phyloP scores from a whole-genome alignment of 768 basidiomycete species.

The Tubosaeta sp. region DNA sequence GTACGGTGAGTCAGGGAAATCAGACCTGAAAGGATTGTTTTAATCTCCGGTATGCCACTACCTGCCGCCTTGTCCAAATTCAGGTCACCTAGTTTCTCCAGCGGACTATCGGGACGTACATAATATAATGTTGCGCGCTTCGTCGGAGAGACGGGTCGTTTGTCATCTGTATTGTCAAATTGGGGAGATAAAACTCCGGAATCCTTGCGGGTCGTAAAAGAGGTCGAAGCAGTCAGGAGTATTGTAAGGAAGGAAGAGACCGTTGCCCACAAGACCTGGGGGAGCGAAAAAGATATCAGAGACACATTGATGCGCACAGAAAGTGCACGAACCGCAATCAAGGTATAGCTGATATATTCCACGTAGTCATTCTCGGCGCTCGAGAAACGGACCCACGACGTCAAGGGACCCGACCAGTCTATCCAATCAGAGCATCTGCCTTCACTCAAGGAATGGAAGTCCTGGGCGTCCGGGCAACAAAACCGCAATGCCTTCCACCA shows the following conservation, averaged over 20 bases:
- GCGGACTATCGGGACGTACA: conserved; percentile 42
- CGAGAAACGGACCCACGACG: conserved; percentile 19
- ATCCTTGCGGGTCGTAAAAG: conserved; percentile 87
- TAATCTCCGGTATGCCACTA: conserved; percentile 95
- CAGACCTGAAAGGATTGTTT: conserved; percentile 82
- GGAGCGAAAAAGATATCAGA: neutral
- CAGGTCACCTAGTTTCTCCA: conserved; percentile 6
- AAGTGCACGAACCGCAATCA: conserved; percentile 65
- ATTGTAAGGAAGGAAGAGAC: conserved; percentile 79
- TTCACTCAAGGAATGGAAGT: conserved; percentile 14
- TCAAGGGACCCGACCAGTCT: conserved; percentile 65
- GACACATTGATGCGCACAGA: neutral
- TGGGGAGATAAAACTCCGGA: conserved; percentile 59
- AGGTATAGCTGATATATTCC: conserved; percentile 66
- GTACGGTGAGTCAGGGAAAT: conserved; percentile 1
- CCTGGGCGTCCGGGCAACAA: conserved; percentile 58
- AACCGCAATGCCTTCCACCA: conserved; percentile 78
- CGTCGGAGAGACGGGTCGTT: conserved; percentile 23
- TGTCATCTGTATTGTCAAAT: conserved; percentile 34
- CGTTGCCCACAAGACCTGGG: conserved; percentile 68
- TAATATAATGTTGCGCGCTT: conserved; percentile 80
- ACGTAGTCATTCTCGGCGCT: conserved; percentile 36
- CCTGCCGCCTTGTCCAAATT: conserved; percentile 70
- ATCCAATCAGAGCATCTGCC: conserved; percentile 65
- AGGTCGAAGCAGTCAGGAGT: conserved; percentile 81